These are phyloP conservation scores for Calonectria honghensis DNA, from an alignment of 2,329 filamentous ascomycete genomes.

Conservation along the genomic window DNA sequence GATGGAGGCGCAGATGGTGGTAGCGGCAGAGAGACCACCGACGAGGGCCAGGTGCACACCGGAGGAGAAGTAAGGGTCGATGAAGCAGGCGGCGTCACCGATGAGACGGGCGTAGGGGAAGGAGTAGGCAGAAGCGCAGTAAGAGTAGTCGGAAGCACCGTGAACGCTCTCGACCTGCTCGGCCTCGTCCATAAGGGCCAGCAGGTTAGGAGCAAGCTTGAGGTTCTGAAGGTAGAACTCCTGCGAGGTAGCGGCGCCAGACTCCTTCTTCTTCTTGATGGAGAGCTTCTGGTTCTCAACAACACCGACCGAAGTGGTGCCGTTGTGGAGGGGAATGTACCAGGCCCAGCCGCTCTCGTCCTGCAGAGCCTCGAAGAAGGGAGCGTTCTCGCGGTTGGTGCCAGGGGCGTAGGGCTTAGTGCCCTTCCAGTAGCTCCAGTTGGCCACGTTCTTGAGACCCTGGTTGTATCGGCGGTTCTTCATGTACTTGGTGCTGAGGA, in stretches of 20 bases:
- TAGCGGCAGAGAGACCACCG: slow-evolving; percentile 66
- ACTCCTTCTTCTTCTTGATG: slow-evolving; percentile 59
- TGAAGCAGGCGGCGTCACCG: slow-evolving; percentile 70
- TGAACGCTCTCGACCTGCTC: slow-evolving; percentile 61
- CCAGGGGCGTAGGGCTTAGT: slow-evolving; percentile 58
- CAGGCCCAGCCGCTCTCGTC: slow-evolving; percentile 71
- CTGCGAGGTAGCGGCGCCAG: slow-evolving; percentile 40
- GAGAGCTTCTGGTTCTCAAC: slow-evolving; percentile 63
- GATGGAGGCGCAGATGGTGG: slow-evolving; percentile 63
- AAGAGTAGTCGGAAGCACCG: slow-evolving; percentile 68
- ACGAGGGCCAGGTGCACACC: slow-evolving; percentile 67
- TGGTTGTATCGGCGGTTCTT: slow-evolving; percentile 69
- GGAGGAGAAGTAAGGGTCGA: slow-evolving; percentile 70
- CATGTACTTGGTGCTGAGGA: slow-evolving; percentile 68
- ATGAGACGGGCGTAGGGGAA: slow-evolving; percentile 62
- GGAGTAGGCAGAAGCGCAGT: slow-evolving; percentile 66
- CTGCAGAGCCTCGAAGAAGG: slow-evolving; percentile 66
- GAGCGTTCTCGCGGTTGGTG: slow-evolving; percentile 59
- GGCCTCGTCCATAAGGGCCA: slow-evolving; percentile 56
- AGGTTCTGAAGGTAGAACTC: slow-evolving; percentile 61
- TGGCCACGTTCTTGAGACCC: slow-evolving; percentile 69
- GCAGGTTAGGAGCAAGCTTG: slow-evolving; percentile 57
- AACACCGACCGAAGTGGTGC: slow-evolving; percentile 65
- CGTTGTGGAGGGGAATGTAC: slow-evolving; percentile 70
- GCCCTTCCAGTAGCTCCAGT: slow-evolving; percentile 69